A percentile compares a stretch with the other conserved stretches of the same genome.
Conservation (phyloP, 805 yeast genomes). For the Candida maesae region DNA sequence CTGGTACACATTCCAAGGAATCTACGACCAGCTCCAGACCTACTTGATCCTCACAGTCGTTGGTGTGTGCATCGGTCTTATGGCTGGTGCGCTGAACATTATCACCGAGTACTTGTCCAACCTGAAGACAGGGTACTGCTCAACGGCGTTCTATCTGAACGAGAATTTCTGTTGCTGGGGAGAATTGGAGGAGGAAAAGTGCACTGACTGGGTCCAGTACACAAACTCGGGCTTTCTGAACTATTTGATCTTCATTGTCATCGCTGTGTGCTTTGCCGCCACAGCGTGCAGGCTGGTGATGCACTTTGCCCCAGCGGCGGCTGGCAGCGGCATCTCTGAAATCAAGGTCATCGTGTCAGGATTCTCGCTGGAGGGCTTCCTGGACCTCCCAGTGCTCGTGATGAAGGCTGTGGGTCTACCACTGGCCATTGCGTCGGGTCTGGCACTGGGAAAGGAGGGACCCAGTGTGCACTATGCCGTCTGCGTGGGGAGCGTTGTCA, state of each 20-base stretch:
- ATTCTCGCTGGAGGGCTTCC: conserved; percentile 71
- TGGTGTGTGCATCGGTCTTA: conserved; percentile 73
- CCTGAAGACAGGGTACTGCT: conserved; percentile 75
- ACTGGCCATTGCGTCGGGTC: conserved; percentile 86
- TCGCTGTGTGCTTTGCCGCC: conserved; percentile 60
- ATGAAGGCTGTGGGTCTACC: conserved; percentile 84
- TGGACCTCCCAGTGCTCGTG: conserved; percentile 65
- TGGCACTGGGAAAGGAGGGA: conserved; percentile 96
- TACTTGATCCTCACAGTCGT: conserved; percentile 75
- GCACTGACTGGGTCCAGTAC: conserved; percentile 73
- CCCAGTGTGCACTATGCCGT: conserved; percentile 98
- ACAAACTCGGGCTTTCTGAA: conserved; percentile 39
- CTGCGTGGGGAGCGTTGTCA: conserved; percentile 65
- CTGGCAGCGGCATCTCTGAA: conserved; percentile 97
- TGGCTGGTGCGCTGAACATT: conserved; percentile 79
- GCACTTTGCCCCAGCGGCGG: conserved; percentile 79
- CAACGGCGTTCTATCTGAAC: conserved; percentile 63
- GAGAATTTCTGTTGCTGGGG: conserved; percentile 82
- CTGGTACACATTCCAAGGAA: conserved; percentile 8
- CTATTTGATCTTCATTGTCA: conserved; percentile 54
- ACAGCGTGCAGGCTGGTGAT: conserved; percentile 67
- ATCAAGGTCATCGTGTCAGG: conserved; percentile 94
- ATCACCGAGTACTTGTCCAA: conserved; percentile 85
- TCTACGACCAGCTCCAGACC: conserved; percentile 24
- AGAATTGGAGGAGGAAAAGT: conserved; percentile 38